Evolutionary conservation across 176 grass and related monocot genomes (phyloP), one percentile per base, ranked within the genome.

Genomic region (Otatea glauca): DNA sequence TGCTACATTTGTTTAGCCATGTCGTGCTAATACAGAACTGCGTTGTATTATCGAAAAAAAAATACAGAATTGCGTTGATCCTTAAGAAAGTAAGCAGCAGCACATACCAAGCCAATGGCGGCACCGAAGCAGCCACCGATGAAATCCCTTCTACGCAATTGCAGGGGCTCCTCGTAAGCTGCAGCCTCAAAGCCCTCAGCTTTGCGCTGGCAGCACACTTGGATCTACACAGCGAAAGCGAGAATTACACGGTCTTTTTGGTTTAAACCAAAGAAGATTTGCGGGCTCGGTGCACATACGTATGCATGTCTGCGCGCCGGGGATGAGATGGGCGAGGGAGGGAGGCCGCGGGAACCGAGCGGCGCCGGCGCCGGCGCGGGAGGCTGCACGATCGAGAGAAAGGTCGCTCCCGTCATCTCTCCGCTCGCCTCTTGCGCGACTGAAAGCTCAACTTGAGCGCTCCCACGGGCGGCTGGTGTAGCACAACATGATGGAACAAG

Each of bases 71-170:
- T n/a, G 54, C 54, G 21, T 4, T 58, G 17, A 1, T 29, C 29
- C 29, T 29, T 29, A 29, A 29, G 29, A 29, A 29, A 0, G 29
- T 29, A 29, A 29, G 29, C 29, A 29, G 29, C 29, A 29, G 29
- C 29, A 75, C 92, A 15, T 92, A 99, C 96, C 93, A 96, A 23
- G 41, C 73, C 91, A 48, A 94, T 9, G 50, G 82, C 77, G 39
- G 81, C 61, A 0, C 88, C 83, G 8, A 89, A 74, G 83, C 85
- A 91, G 45, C 74, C 84, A 0, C 72, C 89, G 2, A 99, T 66
- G 32, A 94, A 41, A 82, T 92, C 88, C 86, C 93, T 91, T 37
- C 93, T 68, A 18, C 64, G 81, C 15, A 84, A 35, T 20, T 5
- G 89, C 44, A 53, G 81, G 21, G 63, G 74, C 70, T 48, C 85